These are phyloP conservation scores for Wickerhamiella spandovensis DNA, from an alignment of 805 yeast genomes.

Conservation along the genomic window DNA sequence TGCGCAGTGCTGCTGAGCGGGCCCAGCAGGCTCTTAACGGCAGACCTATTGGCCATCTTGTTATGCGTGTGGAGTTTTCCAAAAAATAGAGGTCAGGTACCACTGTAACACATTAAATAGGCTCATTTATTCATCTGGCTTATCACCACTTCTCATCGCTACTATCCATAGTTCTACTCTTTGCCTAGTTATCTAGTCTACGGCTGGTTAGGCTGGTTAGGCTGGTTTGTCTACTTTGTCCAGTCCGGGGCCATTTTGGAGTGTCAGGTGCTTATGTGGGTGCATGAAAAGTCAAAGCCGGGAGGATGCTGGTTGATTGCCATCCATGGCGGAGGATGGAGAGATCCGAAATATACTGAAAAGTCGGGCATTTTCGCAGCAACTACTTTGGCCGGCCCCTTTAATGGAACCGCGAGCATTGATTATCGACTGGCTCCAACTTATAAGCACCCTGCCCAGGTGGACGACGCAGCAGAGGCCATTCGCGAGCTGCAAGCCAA, in stretches of 20 bases:
- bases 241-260: too few species aligned
- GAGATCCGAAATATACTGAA: slow-evolving; percentile 50
- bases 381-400: slow-evolving; percentile 19
- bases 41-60: slow-evolving; percentile 83
- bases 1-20: slow-evolving; percentile 47
- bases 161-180: too few species aligned
- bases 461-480: slow-evolving; percentile 40
- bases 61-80: slow-evolving; percentile 37
- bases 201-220: too few species aligned
- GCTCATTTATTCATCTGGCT: background rate
- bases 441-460: slow-evolving; percentile 46
- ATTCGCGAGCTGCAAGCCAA: slow-evolving; percentile 21
- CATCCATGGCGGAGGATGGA: slow-evolving; percentile 87
- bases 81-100: slow-evolving; percentile 13
- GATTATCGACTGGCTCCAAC: slow-evolving; percentile 61
- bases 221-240: too few species aligned
- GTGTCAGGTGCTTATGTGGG: background rate
- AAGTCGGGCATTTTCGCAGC: slow-evolving; percentile 36
- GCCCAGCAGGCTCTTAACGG: slow-evolving; percentile 75
- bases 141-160: too few species aligned
- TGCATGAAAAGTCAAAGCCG: background rate
- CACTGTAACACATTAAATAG: background rate
- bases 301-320: slow-evolving; percentile 31
- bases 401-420: slow-evolving; percentile 27
- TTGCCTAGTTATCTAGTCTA: too few species aligned